A percentile compares a stretch with the other conserved stretches of the same genome.
Conservation (phyloP, 176 grass and related monocot genomes). For the Aegilops sharonensis region DNA sequence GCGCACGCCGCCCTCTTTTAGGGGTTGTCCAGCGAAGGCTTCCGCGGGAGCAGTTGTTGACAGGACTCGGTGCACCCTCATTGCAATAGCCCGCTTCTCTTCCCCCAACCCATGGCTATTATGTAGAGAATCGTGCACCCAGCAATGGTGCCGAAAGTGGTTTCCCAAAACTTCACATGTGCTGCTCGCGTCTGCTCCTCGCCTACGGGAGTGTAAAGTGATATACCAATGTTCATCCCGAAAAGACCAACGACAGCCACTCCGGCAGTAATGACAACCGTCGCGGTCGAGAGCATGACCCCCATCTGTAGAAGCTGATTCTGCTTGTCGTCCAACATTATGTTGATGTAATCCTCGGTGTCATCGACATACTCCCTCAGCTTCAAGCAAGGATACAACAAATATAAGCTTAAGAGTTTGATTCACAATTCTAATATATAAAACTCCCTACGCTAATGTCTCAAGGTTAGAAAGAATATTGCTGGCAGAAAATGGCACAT, state of each 20-base stretch:
- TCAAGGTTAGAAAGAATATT: background rate
- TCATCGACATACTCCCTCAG: conserved; percentile 72
- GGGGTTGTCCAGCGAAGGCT: background rate
- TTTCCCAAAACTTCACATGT: conserved; percentile 63
- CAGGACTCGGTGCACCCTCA: background rate
- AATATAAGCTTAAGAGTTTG: background rate
- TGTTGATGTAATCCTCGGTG: conserved; percentile 77
- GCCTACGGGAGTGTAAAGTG: conserved; percentile 34
- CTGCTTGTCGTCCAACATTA: conserved; percentile 73
- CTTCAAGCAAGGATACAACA: conserved; percentile 25
- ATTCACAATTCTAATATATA: background rate
- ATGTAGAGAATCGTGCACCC: conserved; percentile 54
- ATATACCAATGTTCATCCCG: conserved; percentile 72
- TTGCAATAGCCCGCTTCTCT: conserved; percentile 66
- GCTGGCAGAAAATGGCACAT: background rate
- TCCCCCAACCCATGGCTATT: conserved; percentile 61
- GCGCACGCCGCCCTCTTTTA: background rate
- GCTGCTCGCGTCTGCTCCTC: background rate
- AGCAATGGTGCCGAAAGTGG: conserved; percentile 47
- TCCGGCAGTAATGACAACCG: conserved; percentile 62
- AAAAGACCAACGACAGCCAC: conserved; percentile 64
- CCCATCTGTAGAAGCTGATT: conserved; percentile 78
- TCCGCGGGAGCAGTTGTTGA: background rate
- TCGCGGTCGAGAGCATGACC: conserved; percentile 68
- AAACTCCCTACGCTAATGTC: background rate